Evolutionary conservation across 176 grass and related monocot species (phyloP).

Genomic region (Aegilops tauschii): DNA sequence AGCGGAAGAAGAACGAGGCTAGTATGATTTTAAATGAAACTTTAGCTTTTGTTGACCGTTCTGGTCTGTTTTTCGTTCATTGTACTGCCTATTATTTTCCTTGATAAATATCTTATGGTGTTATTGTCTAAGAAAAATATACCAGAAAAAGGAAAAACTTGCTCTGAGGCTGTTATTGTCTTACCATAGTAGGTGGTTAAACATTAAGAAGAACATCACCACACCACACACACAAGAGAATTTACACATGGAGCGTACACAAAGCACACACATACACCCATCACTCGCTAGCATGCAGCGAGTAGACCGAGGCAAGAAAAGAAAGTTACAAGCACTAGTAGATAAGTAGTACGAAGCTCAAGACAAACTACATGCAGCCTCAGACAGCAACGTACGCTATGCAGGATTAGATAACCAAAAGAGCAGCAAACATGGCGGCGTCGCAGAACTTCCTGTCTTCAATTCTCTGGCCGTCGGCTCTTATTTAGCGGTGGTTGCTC

Average conservation of each 20-base stretch:
- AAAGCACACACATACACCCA: not conserved
- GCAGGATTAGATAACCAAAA: conserved; percentile 34
- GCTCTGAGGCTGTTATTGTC: too few species aligned
- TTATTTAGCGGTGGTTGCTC: conserved; percentile 73
- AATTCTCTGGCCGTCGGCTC: not conserved
- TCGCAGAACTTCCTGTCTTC: not conserved
- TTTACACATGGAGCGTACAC: not conserved
- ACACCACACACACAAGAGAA: not conserved
- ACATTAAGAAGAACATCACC: not conserved
- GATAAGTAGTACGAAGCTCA: not conserved
- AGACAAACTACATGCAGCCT: conserved; percentile 1
- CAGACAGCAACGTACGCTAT: not conserved
- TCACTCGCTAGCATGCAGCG: not conserved
- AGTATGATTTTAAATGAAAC: too few species aligned
- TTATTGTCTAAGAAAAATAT: too few species aligned
- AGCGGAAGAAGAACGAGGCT: too few species aligned
- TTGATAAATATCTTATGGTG: too few species aligned
- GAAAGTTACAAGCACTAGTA: not conserved
- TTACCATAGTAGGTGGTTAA: not conserved
- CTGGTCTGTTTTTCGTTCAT: too few species aligned
- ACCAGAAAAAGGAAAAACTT: too few species aligned
- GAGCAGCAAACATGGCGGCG: conserved; percentile 23
- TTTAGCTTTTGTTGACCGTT: too few species aligned
- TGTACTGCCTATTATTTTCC: too few species aligned
- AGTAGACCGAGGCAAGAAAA: not conserved